Conservation (phyloP, 768 basidiomycete genomes). For the Lactarius indigo region DNA sequence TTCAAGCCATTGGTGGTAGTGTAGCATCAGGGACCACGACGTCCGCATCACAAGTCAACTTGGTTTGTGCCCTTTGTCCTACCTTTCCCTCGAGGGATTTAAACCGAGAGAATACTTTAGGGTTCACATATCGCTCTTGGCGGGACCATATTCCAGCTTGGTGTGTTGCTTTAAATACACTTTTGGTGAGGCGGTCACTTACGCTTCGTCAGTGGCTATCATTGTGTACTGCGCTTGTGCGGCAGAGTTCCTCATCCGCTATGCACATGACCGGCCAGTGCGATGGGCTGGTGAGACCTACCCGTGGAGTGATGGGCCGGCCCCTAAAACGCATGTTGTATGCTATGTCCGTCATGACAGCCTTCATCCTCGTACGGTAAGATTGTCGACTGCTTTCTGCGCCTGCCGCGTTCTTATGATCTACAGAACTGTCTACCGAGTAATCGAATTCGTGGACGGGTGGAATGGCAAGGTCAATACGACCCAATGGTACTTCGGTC, state of each 20-base stretch:
- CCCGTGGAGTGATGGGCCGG: slow-evolving; percentile 1
- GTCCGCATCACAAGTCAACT: neutral
- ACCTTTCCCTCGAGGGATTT: neutral
- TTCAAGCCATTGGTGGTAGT: slow-evolving; percentile 21
- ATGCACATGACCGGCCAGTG: slow-evolving; percentile 5
- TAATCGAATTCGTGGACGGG: slow-evolving; percentile 17
- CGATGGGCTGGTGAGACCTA: neutral
- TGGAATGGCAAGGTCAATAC: slow-evolving; percentile 18
- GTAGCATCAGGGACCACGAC: slow-evolving; percentile 6
- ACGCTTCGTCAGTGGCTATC: slow-evolving; percentile 16
- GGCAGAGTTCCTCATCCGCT: slow-evolving; percentile 17
- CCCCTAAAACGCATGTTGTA: slow-evolving; percentile 9
- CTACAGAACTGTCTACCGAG: slow-evolving; percentile 20
- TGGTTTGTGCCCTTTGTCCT: slow-evolving; percentile 3
- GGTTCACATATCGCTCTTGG: slow-evolving; percentile 20
- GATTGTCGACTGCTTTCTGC: neutral
- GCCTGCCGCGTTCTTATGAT: neutral
- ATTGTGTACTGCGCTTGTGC: slow-evolving; percentile 12
- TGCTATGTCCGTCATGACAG: slow-evolving; percentile 16
- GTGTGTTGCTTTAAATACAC: slow-evolving; percentile 3
- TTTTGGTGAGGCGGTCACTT: neutral
- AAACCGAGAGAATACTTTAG: neutral
- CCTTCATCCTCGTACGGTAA: slow-evolving; percentile 22
- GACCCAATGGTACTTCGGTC: slow-evolving; percentile 21
- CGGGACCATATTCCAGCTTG: slow-evolving; percentile 22